Evolutionary conservation across 768 basidiomycete species (phyloP).

Genomic region (Lactifluus pinguis): DNA sequence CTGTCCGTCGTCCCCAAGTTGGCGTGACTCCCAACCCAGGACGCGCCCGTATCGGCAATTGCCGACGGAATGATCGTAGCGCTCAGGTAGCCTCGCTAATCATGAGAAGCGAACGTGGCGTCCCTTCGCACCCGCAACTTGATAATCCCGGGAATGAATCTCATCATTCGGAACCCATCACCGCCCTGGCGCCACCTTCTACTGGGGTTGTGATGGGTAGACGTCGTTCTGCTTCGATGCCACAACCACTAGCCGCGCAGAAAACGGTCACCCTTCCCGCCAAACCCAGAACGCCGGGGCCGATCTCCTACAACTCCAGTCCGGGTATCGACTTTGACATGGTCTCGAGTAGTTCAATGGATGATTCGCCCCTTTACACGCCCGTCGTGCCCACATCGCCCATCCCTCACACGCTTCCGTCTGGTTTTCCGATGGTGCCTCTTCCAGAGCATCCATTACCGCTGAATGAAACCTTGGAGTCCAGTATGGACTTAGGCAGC

Average conservation of each 20-base stretch:
- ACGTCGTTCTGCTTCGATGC: constrained; percentile 19
- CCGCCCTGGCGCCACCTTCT: not conserved
- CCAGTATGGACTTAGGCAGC: not conserved
- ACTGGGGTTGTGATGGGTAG: not conserved
- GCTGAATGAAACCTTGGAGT: not conserved
- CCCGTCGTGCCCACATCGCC: constrained; percentile 4
- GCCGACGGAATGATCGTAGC: constrained; percentile 12
- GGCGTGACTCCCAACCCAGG: not conserved
- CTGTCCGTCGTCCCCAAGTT: constrained; percentile 26
- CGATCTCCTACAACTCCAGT: constrained; percentile 15
- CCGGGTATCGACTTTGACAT: constrained; percentile 14
- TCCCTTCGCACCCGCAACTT: not conserved
- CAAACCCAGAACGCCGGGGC: constrained; percentile 1
- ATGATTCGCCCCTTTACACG: constrained; percentile 12
- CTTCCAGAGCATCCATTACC: not conserved
- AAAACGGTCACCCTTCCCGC: not conserved
- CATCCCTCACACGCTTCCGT: not conserved
- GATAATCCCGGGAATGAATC: not conserved
- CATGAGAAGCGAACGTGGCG: constrained; percentile 10
- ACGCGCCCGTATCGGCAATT: not conserved
- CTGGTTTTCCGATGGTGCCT: constrained; percentile 3
- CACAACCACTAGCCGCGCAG: constrained; percentile 8
- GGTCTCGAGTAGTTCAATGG: constrained; percentile 9
- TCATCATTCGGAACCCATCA: not conserved
- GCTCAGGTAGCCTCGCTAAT: constrained; percentile 6